Evolutionary conservation across 345 rosid genomes (phyloP).

Genomic region (Citrus reticulata): DNA sequence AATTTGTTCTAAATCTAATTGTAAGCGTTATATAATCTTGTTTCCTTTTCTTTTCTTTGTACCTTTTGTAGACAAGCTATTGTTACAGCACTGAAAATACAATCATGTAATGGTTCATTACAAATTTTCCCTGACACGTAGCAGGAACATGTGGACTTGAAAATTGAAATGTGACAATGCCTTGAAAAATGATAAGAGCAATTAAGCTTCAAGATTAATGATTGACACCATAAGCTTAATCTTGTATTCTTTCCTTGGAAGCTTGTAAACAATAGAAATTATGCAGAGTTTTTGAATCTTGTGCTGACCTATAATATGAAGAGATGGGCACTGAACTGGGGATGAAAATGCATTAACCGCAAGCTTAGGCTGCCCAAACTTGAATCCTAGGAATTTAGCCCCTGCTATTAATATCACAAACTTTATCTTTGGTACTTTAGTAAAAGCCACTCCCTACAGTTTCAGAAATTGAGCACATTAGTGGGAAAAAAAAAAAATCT

Average conservation of each 20-base stretch:
- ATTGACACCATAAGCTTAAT: neutral
- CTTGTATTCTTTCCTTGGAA: neutral
- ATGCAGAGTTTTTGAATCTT: neutral
- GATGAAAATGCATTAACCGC: slow-evolving; percentile 52
- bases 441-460: slow-evolving; percentile 18
- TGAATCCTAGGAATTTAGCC: slow-evolving; percentile 34
- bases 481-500: neutral
- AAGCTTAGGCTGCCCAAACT: slow-evolving; percentile 40
- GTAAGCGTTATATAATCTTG: too few relatives aligned
- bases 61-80: too few relatives aligned
- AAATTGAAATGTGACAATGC: neutral
- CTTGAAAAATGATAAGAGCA: neutral
- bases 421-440: slow-evolving; percentile 49
- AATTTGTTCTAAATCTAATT: neutral
- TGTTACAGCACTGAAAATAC: neutral
- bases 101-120: neutral
- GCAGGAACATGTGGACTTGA: too few relatives aligned
- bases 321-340: slow-evolving; percentile 49
- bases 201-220: neutral
- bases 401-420: slow-evolving; percentile 50
- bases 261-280: neutral
- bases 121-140: too few relatives aligned
- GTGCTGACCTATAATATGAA: slow-evolving; percentile 53
- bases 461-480: neutral
- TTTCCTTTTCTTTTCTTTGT: too few relatives aligned